Evolutionary conservation across 139 green algal genomes (phyloP), one percentile per base, ranked within the genome.

Genomic region (Helicosporidium sp.): DNA sequence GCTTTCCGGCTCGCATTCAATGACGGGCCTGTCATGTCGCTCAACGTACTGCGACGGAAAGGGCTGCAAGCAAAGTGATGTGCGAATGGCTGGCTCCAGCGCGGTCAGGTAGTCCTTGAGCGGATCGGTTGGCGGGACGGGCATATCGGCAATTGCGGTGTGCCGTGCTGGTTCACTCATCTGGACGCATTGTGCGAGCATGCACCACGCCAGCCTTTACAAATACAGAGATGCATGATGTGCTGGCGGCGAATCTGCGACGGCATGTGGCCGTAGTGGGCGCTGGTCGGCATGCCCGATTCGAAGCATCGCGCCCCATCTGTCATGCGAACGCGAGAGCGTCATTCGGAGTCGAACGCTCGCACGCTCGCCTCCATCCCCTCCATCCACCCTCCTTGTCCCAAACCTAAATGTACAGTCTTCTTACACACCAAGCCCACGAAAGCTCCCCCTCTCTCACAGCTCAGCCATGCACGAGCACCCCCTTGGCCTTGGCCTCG

Each of bases 401-500:
- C 4, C 26, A 37, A 22, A 6, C 26, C 10, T 39, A 37, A 12
- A 23, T 4, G 7, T 18, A 42, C 8, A 20, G 18, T 6, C 39
- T 25, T 26, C 18, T 7, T 26, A 3, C 18, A 26, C 13, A n/a
- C 25, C 46, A 6, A 12, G 4, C n/a, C 4, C 27, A n/a, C n/a
- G n/a, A n/a, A n/a, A n/a, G n/a, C n/a, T n/a, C n/a, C n/a, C n/a
- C n/a, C n/a, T n/a, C n/a, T 40, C 18, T 20, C 29, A 37, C 44
- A 40, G 15, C 46, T 23, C 19, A 55, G 40, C 29, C 19, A 22
- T 24, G 20, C 37, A 53, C 54, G 34, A 61, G 61, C 18, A 82
- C 54, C n/a, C 76, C 76, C 26, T 74, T 39, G 18, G 51, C 72
- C 61, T 89, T 69, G 3, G 73, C 56, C 53, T 87, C 69, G 43